Percentiles rank a stretch among this genome's conserved stretches.
These are phyloP conservation scores for Corymbia calophylla DNA, from an alignment of 441 rosid genomes.

Conservation along the genomic window DNA sequence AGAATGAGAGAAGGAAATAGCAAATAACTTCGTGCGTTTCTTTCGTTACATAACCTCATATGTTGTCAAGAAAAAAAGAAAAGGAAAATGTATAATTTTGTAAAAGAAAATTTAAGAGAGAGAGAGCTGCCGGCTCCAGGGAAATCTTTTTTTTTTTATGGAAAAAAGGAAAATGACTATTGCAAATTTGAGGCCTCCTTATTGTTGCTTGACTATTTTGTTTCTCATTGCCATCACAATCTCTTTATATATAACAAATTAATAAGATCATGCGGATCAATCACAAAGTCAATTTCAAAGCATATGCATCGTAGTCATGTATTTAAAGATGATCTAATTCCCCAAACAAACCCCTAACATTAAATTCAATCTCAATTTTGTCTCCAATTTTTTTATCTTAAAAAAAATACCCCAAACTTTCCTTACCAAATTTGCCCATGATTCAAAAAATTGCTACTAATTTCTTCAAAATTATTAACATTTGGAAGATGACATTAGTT, in stretches of 20 bases:
- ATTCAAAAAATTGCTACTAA: accelerated
- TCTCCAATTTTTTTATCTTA: neutral
- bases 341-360: neutral
- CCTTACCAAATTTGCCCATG: accelerated
- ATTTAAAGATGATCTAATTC: too few species aligned
- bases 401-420: neutral
- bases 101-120: neutral
- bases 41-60: neutral
- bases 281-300: neutral
- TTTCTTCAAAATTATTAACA: neutral
- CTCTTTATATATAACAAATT: neutral
- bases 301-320: neutral
- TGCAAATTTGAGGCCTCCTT: neutral
- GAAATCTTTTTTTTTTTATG: neutral
- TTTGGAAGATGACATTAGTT: too few species aligned
- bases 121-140: neutral
- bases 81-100: neutral
- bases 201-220: neutral
- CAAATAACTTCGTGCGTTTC: neutral
- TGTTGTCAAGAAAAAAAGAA: neutral
- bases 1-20: neutral
- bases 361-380: neutral
- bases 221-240: neutral
- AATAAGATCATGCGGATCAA: neutral
- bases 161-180: neutral